These are phyloP conservation scores for Scalesia atractyloides DNA, from an alignment of 129 eudicot genomes.

Conservation along the genomic window DNA sequence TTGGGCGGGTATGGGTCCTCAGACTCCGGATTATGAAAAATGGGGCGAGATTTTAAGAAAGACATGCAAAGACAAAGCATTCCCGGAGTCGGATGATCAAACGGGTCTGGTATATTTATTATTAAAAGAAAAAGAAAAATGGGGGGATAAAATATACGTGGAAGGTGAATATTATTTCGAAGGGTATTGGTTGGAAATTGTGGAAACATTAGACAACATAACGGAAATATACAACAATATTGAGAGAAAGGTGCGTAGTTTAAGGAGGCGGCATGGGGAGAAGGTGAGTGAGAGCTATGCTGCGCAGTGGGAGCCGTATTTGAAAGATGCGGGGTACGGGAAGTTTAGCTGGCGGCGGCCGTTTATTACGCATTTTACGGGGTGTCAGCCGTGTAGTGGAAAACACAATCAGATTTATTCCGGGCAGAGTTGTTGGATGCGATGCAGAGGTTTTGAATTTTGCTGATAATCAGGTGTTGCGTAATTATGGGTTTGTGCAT, in stretches of 20 bases:
- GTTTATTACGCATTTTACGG: conserved; percentile 87
- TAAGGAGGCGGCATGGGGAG: conserved; percentile 78
- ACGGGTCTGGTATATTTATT: conserved; percentile 70
- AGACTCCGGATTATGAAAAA: conserved; percentile 54
- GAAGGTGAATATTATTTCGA: conserved; percentile 76
- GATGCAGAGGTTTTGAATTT: conserved; percentile 65
- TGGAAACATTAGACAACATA: conserved; percentile 47
- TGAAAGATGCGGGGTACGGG: conserved; percentile 60
- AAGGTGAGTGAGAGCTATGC: conserved; percentile 53
- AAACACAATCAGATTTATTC: conserved; percentile 66
- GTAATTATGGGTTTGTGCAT: conserved; percentile 73
- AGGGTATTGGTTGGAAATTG: conserved; percentile 90
- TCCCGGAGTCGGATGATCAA: conserved; percentile 76
- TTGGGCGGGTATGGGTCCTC: conserved; percentile 87
- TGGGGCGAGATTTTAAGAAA: conserved; percentile 61
- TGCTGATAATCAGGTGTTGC: conserved; percentile 89
- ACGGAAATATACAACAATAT: conserved; percentile 41
- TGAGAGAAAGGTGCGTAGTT: conserved; percentile 44
- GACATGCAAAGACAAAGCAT: conserved; percentile 59
- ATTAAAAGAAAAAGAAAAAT: conserved; percentile 59
- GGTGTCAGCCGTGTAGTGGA: conserved; percentile 93
- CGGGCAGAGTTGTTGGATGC: conserved; percentile 56
- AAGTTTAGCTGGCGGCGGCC: conserved; percentile 65
- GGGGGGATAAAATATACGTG: conserved; percentile 69
- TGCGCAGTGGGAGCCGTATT: conserved; percentile 51